phyloP scores from a whole-genome alignment of 768 basidiomycete genomes.

The Lactarius hengduanensis region DNA sequence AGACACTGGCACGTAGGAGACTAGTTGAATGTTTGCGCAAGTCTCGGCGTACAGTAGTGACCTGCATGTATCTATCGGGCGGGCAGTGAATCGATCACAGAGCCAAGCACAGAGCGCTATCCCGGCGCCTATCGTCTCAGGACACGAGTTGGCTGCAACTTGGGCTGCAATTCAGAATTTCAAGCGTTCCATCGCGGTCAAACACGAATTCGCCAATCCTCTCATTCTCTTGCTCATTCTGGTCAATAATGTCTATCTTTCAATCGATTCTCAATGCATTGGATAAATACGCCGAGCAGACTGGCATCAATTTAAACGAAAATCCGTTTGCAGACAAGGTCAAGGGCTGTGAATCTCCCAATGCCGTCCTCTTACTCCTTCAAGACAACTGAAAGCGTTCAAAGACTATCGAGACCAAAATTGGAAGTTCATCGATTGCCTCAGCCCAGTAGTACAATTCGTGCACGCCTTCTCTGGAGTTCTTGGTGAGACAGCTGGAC shows the following conservation, averaged over 20 bases:
- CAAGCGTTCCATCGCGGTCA: no score
- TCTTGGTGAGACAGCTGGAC: not conserved
- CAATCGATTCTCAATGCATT: not conserved
- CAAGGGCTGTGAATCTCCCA: not conserved
- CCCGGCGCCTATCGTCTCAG: no score
- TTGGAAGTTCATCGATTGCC: slow-evolving; percentile 1
- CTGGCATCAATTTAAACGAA: not conserved
- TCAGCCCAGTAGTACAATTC: not conserved
- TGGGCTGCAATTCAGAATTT: no score
- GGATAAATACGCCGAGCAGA: not conserved
- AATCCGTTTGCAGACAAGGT: not conserved
- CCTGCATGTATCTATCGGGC: no score
- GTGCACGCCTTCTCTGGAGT: not conserved
- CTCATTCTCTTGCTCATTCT: no score
- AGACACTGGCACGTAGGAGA: no score
- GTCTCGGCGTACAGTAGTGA: no score
- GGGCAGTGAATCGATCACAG: no score
- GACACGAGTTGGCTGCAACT: no score
- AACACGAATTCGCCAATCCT: no score
- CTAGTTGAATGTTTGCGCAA: no score
- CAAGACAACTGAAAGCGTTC: not conserved
- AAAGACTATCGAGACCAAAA: slow-evolving; percentile 7
- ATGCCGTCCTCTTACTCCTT: not conserved
- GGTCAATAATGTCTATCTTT: not conserved
- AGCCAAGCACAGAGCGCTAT: no score